Base-by-base conservation (phyloP, 2,329 filamentous ascomycete genomes). In the Grosmannia huntii region DNA sequence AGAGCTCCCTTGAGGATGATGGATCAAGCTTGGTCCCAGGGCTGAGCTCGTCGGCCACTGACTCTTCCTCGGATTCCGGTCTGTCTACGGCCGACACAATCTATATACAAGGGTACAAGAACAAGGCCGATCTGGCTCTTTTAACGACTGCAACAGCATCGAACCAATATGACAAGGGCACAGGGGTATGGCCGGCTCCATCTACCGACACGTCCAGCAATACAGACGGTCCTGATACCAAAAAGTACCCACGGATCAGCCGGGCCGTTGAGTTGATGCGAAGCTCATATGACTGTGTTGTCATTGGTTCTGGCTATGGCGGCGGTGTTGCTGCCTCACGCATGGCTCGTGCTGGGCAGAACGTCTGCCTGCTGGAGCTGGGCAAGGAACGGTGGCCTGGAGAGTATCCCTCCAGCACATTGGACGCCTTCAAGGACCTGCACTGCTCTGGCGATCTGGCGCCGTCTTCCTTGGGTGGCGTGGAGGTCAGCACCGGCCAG, bases 291-390 rank as follows among this genome's bases (percentile, higher is more conserved):
- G 84, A 87, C 68, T 79, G 79, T 46, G 76, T 88, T 12, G 81
- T 87, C 33, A 80, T 87, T 59, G 84, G 85, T 1, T 86, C 83
- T 11, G 85, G 85, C 1, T 88, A 87, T 67, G 85, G 85, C 27
- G 84, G 82, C 46, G 80, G 78, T 27, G 79, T 87, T 23, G 84
- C 84, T 3, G 84, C 84, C 0, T 81, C 81, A 25, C 76, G 83
- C 12, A 82, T 86, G 76, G 79, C 83, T 3, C 76, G 84, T 57
- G 78, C 78, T 1, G 78, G 75, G 2, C 75, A 84, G 65, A 76
- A 73, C 2, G 84, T 87, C 1, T 86, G 83, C 60, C 68, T 88
- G 21, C 73, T 88, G 1, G 85, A 88, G 66, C 72, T 81, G 21
- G 85, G 84, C 2, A 73, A 76, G 59, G 84, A 88, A 68, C 76